Evolutionary conservation across 129 eudicot species (phyloP), one percentile per base, ranked within the genome.

Genomic region (Sambucus nigra): DNA sequence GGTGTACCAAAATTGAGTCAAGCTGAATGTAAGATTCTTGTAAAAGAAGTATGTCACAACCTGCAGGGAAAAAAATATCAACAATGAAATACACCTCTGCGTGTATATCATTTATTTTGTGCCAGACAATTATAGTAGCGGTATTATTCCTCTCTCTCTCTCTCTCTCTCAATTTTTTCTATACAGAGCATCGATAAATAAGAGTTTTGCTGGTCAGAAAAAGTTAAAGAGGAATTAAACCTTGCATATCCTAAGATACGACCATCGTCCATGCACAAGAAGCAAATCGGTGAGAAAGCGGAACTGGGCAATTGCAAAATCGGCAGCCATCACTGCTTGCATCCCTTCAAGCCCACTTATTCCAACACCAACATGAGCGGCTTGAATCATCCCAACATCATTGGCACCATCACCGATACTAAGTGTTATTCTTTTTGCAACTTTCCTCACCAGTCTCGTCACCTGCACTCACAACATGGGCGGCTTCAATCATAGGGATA

Each of bases 311-410:
- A 91, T 91, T 32, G 98, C 98, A 59, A 91, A 91, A 77, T 91
- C 98, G 54, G 95, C 85, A 16, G 98, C 98, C 98, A 85, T 91
- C 51, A 91, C 98, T 5, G 98, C 98, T 67, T 91, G 98, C 98
- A 91, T 91, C 44, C 98, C 98, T 70, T 91, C 98, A 64, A 76
- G 57, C 29, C 98, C 98, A 72, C 98, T 91, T 57, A 91, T 91
- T 25, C 98, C 98, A 46, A 91, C 95, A 49, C 98, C 98, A 59
- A 91, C 98, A 74, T 91, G 98, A 55, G 98, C 98, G 18, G 98
- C 98, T 69, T 91, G 98, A 69, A 91, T 91, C 98, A 91, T 91
- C 58, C 98, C 93, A 9, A 91, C 98, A 70, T 91, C 98, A 58
- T 91, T 91, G 13, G 98, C 98, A 60, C 98, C 98, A 65, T 91